A percentile compares a stretch with the other conserved stretches of the same genome.
phyloP scores from a whole-genome alignment of 306 rosid species.

The Albizia julibrissin region DNA sequence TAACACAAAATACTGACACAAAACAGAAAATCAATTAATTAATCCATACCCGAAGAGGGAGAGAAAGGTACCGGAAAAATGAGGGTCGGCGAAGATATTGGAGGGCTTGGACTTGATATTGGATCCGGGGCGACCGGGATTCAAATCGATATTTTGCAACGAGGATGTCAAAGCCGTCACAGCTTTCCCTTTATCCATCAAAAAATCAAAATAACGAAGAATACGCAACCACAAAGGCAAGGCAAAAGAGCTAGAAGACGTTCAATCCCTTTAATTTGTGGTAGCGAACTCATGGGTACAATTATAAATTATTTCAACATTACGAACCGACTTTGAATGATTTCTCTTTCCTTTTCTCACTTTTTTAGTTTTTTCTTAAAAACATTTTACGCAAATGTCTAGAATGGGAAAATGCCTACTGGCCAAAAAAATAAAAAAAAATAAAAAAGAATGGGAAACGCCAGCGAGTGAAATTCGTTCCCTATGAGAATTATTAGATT shows the following conservation, averaged over 20 bases:
- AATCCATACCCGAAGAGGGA: slow-evolving; percentile 13
- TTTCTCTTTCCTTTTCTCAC: too few species aligned
- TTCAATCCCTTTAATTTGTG: too few species aligned
- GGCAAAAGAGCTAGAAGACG: background rate
- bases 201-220: slow-evolving; percentile 26
- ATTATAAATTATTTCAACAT: too few species aligned
- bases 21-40: background rate
- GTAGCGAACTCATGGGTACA: background rate
- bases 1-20: background rate
- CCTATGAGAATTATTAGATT: too few species aligned
- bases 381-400: too few species aligned
- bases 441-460: too few species aligned
- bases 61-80: slow-evolving; percentile 39
- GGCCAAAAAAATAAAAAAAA: too few species aligned
- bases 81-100: slow-evolving; percentile 24
- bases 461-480: too few species aligned
- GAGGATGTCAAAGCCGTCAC: slow-evolving; percentile 37
- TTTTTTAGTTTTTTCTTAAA: too few species aligned
- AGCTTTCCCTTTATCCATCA: slow-evolving; percentile 70
- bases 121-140: slow-evolving; percentile 47
- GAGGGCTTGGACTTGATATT: slow-evolving; percentile 41
- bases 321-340: too few species aligned
- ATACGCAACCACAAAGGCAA: background rate
- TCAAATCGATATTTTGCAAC: slow-evolving; percentile 56
- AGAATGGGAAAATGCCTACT: too few species aligned